Base-by-base conservation (phyloP, 2,329 filamentous ascomycete species). In the Pseudogymnoascus sp. region DNA sequence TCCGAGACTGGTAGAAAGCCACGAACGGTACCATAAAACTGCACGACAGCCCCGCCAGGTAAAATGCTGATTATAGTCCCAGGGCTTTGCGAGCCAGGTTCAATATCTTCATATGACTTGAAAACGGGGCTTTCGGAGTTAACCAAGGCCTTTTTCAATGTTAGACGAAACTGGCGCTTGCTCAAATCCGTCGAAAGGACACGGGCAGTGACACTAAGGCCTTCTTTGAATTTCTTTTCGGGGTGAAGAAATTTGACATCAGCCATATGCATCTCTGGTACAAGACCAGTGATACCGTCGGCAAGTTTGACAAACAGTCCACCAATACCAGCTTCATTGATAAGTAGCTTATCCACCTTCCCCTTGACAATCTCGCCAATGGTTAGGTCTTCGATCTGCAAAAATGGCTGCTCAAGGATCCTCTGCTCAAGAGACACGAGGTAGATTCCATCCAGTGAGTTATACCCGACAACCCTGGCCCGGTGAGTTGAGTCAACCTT, bases 181-280 rank as follows among this genome's bases (percentile, higher is more conserved):
- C 84, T 82, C 1, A 85, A 77, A 71, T 97, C 86, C 14, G 87
- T 89, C 0, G 92, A 96, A 28, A 99, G 78, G 25, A 99, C 90
- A 66, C 93, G 85, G 19, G 90, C 90, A 69, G 90, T 96, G 67
- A 99, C 87, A 62, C 88, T 85, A 75, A 90, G 85, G 1, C 92
- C 92, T 74, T 93, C 90, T 66, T 90, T 85, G 77, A 97, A 99
- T 74, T 97, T 98, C 80, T 93, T 96, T 76, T 99, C 95, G 0
- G 95, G 95, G 71, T 97, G 90, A 73, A 95, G 90, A 23, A 99
- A 80, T 66, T 86, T 86, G 13, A 95, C 84, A 74, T 99, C 96
- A 54, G 95, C 89, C 70, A 99, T 81, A 73, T 99, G 96, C 73
- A 88, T 87, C 72, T 93, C 90, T 3, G 92, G 85, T 2, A 98